These are phyloP conservation scores for Coniochaeta sp. DNA, from an alignment of 2,329 filamentous ascomycete genomes.

Conservation along the genomic window DNA sequence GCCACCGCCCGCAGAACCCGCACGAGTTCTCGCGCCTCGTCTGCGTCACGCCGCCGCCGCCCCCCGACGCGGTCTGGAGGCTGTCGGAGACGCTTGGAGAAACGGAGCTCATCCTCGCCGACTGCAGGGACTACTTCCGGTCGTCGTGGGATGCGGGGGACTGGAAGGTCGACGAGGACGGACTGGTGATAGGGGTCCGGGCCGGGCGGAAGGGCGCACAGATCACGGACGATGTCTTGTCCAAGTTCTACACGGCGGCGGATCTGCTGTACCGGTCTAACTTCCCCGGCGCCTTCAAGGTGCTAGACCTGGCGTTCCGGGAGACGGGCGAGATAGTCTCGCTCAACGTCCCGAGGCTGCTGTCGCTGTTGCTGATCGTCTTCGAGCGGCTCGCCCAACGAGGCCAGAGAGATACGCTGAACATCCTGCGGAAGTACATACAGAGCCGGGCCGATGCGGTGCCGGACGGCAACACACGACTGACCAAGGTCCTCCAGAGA, in stretches of 20 bases:
- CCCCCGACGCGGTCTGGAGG: neutral
- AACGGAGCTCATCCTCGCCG: neutral
- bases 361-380: slow-evolving; percentile 1
- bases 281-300: slow-evolving; percentile 4
- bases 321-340: neutral
- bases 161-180: slow-evolving; percentile 3
- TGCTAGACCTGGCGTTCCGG: slow-evolving; percentile 5
- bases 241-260: slow-evolving; percentile 5
- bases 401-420: slow-evolving; percentile 3
- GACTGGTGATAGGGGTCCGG: neutral
- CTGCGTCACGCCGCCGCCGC: slow-evolving; percentile 1
- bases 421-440: slow-evolving; percentile 5
- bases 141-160: neutral
- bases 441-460: slow-evolving; percentile 1
- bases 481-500: neutral
- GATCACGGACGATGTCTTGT: neutral
- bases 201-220: neutral
- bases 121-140: slow-evolving; percentile 4
- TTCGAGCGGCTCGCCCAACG: neutral
- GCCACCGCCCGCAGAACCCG: neutral
- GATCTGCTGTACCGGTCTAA: slow-evolving; percentile 3
- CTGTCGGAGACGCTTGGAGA: neutral
- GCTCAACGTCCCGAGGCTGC: slow-evolving; percentile 2
- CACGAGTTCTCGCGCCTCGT: neutral
- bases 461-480: neutral